Evolutionary conservation across 1,284 basidiomycete species (phyloP), one percentile per base, ranked within the genome.

Genomic region (Malassezia cuniculi): DNA sequence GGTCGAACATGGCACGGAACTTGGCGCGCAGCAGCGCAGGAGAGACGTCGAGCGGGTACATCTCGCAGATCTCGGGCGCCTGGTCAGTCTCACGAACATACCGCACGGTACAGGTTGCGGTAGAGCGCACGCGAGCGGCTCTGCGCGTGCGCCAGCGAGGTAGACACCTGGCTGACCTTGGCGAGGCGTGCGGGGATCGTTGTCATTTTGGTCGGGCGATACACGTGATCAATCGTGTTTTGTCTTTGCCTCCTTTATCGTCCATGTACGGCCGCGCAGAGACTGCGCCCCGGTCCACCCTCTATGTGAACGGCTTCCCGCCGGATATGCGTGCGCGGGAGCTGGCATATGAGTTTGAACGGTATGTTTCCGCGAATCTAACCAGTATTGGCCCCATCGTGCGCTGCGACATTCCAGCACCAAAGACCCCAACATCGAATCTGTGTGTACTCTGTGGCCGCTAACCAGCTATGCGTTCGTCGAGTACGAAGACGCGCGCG

Each of bases 171-270:
- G 44, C 82, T 76, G 14, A 76, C 66, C 55, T 77, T 78, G 16
- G 90, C 82, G 14, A 97, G 76, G 36, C 90, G 80, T 35, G 87
- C 71, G 15, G 90, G 89, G 67, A 95, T 94, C 37, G 85, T 94
- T 33, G 80, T 78, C 79, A 84, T 82, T 36, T 48, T 26, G n/a
- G 17, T 28, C 25, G 18, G 31, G 12, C 15, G 10, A n/a, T n/a
- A n/a, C n/a, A n/a, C n/a, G n/a, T n/a, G n/a, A n/a, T n/a, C n/a
- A n/a, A n/a, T n/a, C n/a, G n/a, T n/a, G n/a, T n/a, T n/a, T n/a
- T n/a, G n/a, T n/a, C n/a, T n/a, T n/a, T n/a, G n/a, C n/a, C n/a
- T n/a, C n/a, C n/a, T n/a, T n/a, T n/a, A n/a, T n/a, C n/a, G n/a
- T n/a, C 11, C 22, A 24, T 24, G 22, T 24, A 6, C 7, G 6